These are phyloP conservation scores for Boletus rubescentipes DNA, from an alignment of 768 basidiomycete genomes.

Conservation along the genomic window DNA sequence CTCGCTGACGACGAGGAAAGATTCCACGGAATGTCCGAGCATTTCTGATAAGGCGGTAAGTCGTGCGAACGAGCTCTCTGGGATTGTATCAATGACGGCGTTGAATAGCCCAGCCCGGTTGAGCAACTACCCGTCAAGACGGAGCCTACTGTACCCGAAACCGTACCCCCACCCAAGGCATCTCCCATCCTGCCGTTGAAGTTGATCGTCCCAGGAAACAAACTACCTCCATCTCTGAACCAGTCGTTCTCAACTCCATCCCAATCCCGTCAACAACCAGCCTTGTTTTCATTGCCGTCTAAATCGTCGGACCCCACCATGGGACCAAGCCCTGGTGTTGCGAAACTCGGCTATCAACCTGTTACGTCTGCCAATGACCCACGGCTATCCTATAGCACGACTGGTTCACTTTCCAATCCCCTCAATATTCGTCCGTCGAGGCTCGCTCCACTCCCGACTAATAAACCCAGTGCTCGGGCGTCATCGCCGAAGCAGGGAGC, in stretches of 20 bases:
- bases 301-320: constrained; percentile 15
- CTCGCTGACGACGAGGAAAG: constrained; percentile 21
- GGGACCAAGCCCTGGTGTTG: constrained; percentile 12
- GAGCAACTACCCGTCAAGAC: constrained; percentile 20
- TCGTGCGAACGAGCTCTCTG: background rate
- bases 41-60: constrained; percentile 18
- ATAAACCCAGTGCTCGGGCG: constrained; percentile 7
- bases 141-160: constrained; percentile 14
- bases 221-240: background rate
- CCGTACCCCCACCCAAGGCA: constrained; percentile 11
- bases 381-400: constrained; percentile 38
- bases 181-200: constrained; percentile 12
- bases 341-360: constrained; percentile 26
- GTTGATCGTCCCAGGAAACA: constrained; percentile 14
- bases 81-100: background rate
- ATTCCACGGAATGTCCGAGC: constrained; percentile 17
- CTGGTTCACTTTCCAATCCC: constrained; percentile 50
- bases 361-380: constrained; percentile 30
- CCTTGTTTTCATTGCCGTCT: constrained; percentile 15
- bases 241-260: constrained; percentile 13
- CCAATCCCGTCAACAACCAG: constrained; percentile 13
- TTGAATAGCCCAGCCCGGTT: constrained; percentile 14
- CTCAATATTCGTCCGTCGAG: constrained; percentile 53
- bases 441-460: constrained; percentile 11
- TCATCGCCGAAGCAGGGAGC: constrained; percentile 14